Conservation (phyloP, 2,329 filamentous ascomycete species). For the Niveomyces coronatus region DNA sequence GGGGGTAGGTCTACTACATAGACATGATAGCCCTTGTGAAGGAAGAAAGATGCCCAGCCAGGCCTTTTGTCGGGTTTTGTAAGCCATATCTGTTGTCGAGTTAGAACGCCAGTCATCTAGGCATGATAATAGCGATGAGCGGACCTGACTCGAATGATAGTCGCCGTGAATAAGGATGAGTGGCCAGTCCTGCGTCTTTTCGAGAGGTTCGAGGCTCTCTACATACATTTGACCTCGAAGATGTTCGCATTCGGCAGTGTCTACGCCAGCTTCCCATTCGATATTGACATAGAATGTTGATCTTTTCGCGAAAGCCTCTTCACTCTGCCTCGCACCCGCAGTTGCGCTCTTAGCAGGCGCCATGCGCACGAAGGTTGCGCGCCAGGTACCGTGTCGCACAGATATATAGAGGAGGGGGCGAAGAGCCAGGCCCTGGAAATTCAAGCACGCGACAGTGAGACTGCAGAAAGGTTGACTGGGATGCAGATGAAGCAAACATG, state of each 20-base stretch:
- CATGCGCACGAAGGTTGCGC: no score
- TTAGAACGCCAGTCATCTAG: no score
- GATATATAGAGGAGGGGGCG: no score
- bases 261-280: constrained; percentile 14
- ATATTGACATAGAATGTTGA: constrained; percentile 18
- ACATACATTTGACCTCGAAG: constrained; percentile 26
- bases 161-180: constrained; percentile 28
- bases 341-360: background rate
- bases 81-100: constrained; percentile 25
- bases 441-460: no score
- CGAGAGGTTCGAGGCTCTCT: constrained; percentile 18
- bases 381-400: no score
- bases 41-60: constrained; percentile 37
- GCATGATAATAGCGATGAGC: no score
- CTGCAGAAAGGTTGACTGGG: no score
- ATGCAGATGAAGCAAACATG: no score
- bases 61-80: constrained; percentile 35
- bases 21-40: constrained; percentile 30
- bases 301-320: background rate
- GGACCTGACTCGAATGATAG: constrained; percentile 24
- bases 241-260: constrained; percentile 10
- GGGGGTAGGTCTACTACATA: constrained; percentile 33
- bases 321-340: background rate
- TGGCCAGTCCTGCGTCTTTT: constrained; percentile 13
- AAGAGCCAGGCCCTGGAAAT: no score